Conservation (phyloP, 257 asterid species). For the Solanum bulbocastanum region DNA sequence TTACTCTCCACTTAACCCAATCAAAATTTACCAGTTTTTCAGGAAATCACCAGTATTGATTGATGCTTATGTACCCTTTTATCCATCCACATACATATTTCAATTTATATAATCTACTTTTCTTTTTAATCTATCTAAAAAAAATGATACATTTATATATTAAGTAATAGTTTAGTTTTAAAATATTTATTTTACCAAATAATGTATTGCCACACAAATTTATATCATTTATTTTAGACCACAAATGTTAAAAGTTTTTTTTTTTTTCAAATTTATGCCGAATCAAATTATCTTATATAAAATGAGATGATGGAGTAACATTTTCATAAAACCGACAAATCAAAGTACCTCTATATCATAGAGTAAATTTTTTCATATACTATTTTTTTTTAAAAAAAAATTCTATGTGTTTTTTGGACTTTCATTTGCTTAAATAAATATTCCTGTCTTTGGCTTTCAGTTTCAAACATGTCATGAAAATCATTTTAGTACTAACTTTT, state of each 20-base stretch:
- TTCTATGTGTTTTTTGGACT: conserved; percentile 13
- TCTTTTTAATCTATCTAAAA: too few relatives aligned
- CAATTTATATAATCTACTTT: too few relatives aligned
- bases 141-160: too few relatives aligned
- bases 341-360: too few relatives aligned
- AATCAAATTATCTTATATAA: too few relatives aligned
- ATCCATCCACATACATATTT: not conserved
- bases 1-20: conserved; percentile 8
- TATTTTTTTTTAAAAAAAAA: not conserved
- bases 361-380: not conserved
- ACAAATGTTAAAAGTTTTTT: too few relatives aligned
- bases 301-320: too few relatives aligned
- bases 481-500: not conserved
- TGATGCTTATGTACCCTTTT: not conserved
- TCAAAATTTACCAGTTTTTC: not conserved
- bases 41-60: not conserved
- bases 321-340: not conserved
- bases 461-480: not conserved
- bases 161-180: too few relatives aligned
- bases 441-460: not conserved
- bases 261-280: too few relatives aligned
- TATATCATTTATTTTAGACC: too few relatives aligned
- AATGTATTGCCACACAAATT: too few relatives aligned
- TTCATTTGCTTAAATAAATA: not conserved
- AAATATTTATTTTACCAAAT: too few relatives aligned